phyloP scores from a whole-genome alignment of 2,329 filamentous ascomycete species.

The Hirsutella thompsonii region DNA sequence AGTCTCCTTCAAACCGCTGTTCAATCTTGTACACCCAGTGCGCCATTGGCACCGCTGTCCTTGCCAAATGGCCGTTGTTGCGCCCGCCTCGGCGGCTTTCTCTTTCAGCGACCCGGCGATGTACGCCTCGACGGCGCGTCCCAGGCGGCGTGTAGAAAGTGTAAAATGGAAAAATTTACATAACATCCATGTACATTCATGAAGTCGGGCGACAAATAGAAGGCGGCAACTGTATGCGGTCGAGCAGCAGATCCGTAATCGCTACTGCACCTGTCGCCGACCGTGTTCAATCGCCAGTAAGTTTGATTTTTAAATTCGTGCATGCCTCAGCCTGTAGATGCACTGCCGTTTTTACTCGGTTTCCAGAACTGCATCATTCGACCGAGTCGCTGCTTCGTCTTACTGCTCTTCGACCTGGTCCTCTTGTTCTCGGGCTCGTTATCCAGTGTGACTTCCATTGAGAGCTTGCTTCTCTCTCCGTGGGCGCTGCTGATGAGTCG shows the following conservation, averaged over 20 bases:
- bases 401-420: constrained; percentile 44
- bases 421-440: constrained; percentile 40
- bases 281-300: neutral
- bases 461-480: constrained; percentile 62
- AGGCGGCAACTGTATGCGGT: neutral
- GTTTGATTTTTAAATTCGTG: too few relatives aligned
- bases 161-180: constrained; percentile 19
- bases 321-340: too few relatives aligned
- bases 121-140: neutral
- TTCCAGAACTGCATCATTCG: constrained; percentile 75
- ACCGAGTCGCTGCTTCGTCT: constrained; percentile 51
- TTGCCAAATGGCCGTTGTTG: neutral
- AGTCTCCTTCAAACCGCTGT: neutral
- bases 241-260: too few relatives aligned
- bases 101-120: neutral
- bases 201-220: constrained; percentile 3
- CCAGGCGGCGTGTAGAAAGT: neutral
- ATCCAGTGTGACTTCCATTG: constrained; percentile 49
- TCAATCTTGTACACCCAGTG: neutral
- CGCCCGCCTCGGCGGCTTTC: neutral
- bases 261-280: too few relatives aligned
- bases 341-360: constrained; percentile 30
- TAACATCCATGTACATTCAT: constrained; percentile 24
- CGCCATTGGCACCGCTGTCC: neutral
- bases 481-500: constrained; percentile 64